Evolutionary conservation across 495 filamentous ascomycete genomes (phyloP), one percentile per base, ranked within the genome.

Genomic region (Parathielavia appendiculata): DNA sequence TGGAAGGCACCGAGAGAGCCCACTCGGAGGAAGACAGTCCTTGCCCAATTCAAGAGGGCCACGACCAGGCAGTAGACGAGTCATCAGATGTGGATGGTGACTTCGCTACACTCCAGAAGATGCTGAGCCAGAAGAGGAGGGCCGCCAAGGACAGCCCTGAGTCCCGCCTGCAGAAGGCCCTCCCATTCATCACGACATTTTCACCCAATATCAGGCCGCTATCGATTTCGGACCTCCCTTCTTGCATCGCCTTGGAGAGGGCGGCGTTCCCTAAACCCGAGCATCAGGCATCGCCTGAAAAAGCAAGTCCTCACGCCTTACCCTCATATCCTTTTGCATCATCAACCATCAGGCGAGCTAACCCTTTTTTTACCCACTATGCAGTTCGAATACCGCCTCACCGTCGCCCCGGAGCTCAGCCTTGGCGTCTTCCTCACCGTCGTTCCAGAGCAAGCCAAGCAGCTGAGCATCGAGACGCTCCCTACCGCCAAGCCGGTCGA

Each of bases 341-440:
- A 54, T n/a, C n/a, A n/a, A n/a, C n/a, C n/a, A 23, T 44, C 36
- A 55, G 13, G 35, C 12, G 38, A 60, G 26, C 48, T 26, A 56
- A 23, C 19, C 39, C 47, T 22, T 4, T 19, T 36, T 5, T 13
- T 9, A 19, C 34, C 17, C 20, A 19, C 20, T 5, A 1, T 23
- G 16, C 20, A 96, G 92, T 86, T 96, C 63, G 73, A 80, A 26
- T 96, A 96, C 68, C 89, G 91, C 52, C 83, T 97, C 16, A 81
- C 78, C 16, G 77, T 76, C 62, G 92, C 88, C 66, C 83, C 86
- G n/a, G 87, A 92, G 63, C 80, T 96, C 40, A 86, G 81, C 66
- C 71, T 93, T 41, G 92, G 92, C 34, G 74, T 97, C 57, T 96
- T 86, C 73, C 87, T 81, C 59, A 86, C 77, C 44, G 76, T 83